phyloP scores from a whole-genome alignment of 176 grass and related monocot genomes.

The Lolium rigidum region DNA sequence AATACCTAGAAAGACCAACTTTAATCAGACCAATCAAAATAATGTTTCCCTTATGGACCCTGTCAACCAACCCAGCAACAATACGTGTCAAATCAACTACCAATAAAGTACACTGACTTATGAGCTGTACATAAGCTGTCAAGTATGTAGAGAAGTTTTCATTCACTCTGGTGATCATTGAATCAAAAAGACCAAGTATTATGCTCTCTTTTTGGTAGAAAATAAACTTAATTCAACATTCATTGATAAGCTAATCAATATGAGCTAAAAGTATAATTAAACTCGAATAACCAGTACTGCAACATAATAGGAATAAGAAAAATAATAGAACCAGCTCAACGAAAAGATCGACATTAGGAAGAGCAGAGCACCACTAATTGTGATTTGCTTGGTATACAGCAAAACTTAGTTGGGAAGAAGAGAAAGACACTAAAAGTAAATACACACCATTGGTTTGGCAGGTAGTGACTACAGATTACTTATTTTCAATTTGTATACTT shows the following conservation, averaged over 20 bases:
- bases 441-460: conserved; percentile 30
- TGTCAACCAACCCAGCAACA: conserved; percentile 27
- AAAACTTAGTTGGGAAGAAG: conserved; percentile 44
- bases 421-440: conserved; percentile 52
- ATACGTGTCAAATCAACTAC: conserved; percentile 40
- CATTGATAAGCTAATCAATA: conserved; percentile 3
- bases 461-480: conserved; percentile 44
- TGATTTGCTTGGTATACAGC: conserved; percentile 36
- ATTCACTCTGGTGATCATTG: conserved; percentile 9
- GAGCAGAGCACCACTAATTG: conserved; percentile 36
- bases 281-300: conserved; percentile 30
- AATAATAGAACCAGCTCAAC: conserved; percentile 33
- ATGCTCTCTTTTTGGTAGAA: conserved; percentile 2
- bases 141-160: conserved; percentile 13
- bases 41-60: neutral
- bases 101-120: conserved; percentile 34
- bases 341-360: conserved; percentile 37
- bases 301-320: conserved; percentile 28
- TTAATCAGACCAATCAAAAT: neutral
- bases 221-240: conserved; percentile 19
- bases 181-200: neutral
- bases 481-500: conserved; percentile 40
- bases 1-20: neutral
- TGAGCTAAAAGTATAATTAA: conserved; percentile 1
- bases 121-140: conserved; percentile 46